Evolutionary conservation across 23 red algal genomes (phyloP), one percentile per base, ranked within the genome.

Genomic region (Gracilaria domingensis): DNA sequence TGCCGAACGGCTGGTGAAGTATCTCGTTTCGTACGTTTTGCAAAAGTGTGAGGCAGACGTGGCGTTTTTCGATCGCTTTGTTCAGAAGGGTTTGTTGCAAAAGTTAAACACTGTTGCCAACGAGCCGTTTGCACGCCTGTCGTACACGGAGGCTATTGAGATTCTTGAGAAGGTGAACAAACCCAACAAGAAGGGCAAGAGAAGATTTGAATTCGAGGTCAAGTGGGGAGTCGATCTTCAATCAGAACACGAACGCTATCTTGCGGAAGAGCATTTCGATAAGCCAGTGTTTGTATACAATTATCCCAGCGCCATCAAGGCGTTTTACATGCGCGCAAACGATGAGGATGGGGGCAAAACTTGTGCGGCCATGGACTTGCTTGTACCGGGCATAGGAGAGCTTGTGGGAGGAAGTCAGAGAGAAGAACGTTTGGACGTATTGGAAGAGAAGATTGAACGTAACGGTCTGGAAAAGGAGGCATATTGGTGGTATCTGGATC

Each of bases 401-500:
- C 87, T 99, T 23, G 80, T 99, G 57, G 97, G 97, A 39, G 97
- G 97, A 53, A 96, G 94, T 69, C 75, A 86, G 61, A 72, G 97
- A 42, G 97, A 99, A 86, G 94, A 99, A 7, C 88, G 94, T 14
- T 81, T 96, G 37, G 91, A 95, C 24, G 86, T 96, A 16, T 77
- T 96, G 7, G 78, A 93, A 34, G 45, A 75, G 16, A 95, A 94
- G 56, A 95, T 99, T 66, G 81, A 72, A 73, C 81, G 94, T 18
- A 53, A 39, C n/a, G 91, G 94, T 0, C 84, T 99, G 61, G 91
- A 96, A 35, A 38, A 45, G 36, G 93, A 86, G 21, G 79, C 54
- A 14, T 99, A 99, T 84, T 94, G 94, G 90, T 99, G 97, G 97
- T 99, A 99, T 70, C 73, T 99, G 44, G 97, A 99, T 73, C 80